A percentile compares a stretch with the other conserved stretches of the same genome.
Conservation (phyloP, 2,329 filamentous ascomycete genomes). For the Gnomoniopsis sp. region DNA sequence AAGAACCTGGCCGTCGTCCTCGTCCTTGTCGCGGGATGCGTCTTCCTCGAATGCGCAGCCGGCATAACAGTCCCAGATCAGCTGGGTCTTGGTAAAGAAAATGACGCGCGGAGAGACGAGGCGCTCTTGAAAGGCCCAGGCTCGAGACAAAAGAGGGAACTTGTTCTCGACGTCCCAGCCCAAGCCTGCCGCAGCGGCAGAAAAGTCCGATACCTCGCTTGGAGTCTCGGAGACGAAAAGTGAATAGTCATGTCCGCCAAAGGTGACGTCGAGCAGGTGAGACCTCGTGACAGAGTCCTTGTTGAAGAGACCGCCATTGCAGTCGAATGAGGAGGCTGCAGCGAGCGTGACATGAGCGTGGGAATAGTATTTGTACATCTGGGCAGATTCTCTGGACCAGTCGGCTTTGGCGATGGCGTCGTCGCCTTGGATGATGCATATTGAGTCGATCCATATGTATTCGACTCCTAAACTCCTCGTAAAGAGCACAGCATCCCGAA, state of each 20-base stretch:
- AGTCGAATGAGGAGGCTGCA: background rate
- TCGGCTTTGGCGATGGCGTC: background rate
- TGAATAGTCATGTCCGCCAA: background rate
- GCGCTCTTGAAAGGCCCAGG: background rate
- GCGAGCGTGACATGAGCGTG: background rate
- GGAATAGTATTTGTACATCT: background rate
- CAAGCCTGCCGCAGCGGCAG: background rate
- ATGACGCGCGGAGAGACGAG: background rate
- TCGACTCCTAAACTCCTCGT: background rate
- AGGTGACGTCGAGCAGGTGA: background rate
- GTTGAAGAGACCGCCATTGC: background rate
- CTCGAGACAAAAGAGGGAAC: background rate
- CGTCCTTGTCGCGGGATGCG: background rate
- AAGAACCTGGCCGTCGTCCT: no score
- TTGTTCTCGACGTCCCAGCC: background rate
- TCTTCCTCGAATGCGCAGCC: background rate
- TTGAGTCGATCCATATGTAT: background rate
- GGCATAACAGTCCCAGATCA: background rate
- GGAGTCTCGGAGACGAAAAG: background rate
- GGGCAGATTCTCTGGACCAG: background rate
- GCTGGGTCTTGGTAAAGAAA: background rate
- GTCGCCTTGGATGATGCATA: background rate
- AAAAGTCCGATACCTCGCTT: background rate
- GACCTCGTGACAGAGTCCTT: background rate
- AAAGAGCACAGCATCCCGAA: background rate